Conservation (phyloP, 2,329 filamentous ascomycete genomes). For the Purpureocillium takamizusanense region DNA sequence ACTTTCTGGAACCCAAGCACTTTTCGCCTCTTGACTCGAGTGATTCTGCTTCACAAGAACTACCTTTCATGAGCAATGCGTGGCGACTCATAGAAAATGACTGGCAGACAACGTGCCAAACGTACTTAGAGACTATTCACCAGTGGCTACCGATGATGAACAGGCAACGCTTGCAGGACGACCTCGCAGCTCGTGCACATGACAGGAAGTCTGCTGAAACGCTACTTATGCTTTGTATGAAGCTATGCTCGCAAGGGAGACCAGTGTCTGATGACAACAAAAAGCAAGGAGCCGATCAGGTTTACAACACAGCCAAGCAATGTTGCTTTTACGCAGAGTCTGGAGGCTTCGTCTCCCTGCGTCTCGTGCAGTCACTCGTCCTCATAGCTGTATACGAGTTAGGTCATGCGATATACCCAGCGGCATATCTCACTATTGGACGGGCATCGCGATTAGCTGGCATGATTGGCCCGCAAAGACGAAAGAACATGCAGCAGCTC, state of each 20-base stretch:
- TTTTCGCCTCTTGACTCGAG: neutral
- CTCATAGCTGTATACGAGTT: conserved; percentile 1
- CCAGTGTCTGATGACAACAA: neutral
- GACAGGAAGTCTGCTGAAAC: conserved; percentile 1
- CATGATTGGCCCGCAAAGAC: conserved; percentile 9
- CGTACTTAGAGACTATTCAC: conserved; percentile 8
- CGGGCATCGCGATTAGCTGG: conserved; percentile 9
- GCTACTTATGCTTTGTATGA: conserved; percentile 11
- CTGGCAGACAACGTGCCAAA: neutral
- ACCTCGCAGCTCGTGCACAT: neutral
- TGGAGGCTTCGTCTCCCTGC: conserved; percentile 9
- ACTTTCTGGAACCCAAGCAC: conserved; percentile 9
- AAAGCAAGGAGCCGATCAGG: neutral
- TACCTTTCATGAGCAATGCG: no score
- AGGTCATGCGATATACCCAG: conserved; percentile 6
- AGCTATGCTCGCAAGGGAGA: conserved; percentile 5
- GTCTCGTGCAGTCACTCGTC: conserved; percentile 10
- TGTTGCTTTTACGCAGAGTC: conserved; percentile 3
- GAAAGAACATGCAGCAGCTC: conserved; percentile 2
- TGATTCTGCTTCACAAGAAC: no score
- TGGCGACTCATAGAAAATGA: no score
- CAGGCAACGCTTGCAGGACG: conserved; percentile 8
- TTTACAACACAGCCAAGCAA: conserved; percentile 6
- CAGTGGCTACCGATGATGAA: conserved; percentile 10
- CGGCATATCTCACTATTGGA: conserved; percentile 10